phyloP scores from a whole-genome alignment of 1,284 basidiomycete species.

The Moesziomyces parantarcticus region DNA sequence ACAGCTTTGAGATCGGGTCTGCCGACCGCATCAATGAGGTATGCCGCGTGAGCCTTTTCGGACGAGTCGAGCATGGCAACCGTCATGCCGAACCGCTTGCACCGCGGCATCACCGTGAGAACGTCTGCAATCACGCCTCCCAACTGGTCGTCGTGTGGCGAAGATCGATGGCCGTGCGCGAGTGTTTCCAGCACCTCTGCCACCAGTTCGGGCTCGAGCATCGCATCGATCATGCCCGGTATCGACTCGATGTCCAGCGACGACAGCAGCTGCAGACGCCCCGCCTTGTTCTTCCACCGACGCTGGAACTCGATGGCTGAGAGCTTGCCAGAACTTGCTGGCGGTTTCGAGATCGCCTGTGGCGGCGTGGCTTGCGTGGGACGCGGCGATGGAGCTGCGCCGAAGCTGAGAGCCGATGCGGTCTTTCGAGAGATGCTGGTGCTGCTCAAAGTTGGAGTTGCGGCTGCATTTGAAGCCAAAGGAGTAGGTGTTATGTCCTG shows the following conservation, averaged over 20 bases:
- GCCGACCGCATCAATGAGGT: constrained; percentile 18
- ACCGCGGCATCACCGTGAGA: constrained; percentile 19
- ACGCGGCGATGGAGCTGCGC: constrained; percentile 2
- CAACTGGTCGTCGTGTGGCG: constrained; percentile 1
- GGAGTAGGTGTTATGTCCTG: not conserved
- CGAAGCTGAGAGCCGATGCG: constrained; percentile 37
- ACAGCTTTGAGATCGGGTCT: constrained; percentile 16
- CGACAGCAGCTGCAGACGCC: constrained; percentile 12
- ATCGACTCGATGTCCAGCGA: constrained; percentile 21
- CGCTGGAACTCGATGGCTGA: constrained; percentile 45
- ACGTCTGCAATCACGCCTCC: not conserved
- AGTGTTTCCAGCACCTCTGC: constrained; percentile 30
- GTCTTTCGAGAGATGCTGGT: constrained; percentile 15
- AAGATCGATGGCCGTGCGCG: constrained; percentile 2
- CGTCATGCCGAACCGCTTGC: constrained; percentile 39
- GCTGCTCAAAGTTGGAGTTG: not conserved
- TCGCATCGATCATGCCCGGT: constrained; percentile 33
- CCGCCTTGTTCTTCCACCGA: constrained; percentile 35
- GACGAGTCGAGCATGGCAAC: constrained; percentile 33
- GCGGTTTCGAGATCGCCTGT: not conserved
- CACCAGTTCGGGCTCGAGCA: constrained; percentile 36
- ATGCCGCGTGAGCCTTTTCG: constrained; percentile 21
- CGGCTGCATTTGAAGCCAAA: not conserved
- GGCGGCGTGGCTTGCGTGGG: not conserved
- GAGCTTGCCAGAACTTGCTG: constrained; percentile 2